Evolutionary conservation across 1,284 basidiomycete species (phyloP).

Genomic region (Boletus subluridellus): DNA sequence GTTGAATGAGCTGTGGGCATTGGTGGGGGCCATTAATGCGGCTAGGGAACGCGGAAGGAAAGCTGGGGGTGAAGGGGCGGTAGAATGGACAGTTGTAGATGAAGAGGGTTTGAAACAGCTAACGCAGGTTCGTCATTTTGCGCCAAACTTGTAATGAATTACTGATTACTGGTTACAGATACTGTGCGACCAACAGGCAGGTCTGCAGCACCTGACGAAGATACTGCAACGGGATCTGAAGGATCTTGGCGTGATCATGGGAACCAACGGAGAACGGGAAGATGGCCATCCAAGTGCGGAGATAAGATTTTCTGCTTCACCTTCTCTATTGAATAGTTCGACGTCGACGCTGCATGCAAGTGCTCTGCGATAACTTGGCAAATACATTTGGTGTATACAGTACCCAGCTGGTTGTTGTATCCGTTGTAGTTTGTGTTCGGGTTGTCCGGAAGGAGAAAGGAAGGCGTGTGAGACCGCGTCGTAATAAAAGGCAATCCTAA

Average conservation of each 20-base stretch:
- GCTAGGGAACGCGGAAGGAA: conserved; percentile 52
- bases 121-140: conserved; percentile 53
- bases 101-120: conserved; percentile 77
- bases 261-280: conserved; percentile 40
- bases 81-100: conserved; percentile 82
- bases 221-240: conserved; percentile 65
- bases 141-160: not conserved
- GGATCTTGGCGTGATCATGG: conserved; percentile 71
- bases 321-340: conserved; percentile 27
- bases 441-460: conserved; percentile 11
- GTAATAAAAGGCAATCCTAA: conserved; percentile 13
- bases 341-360: conserved; percentile 39
- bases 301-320: conserved; percentile 23
- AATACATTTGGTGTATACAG: conserved; percentile 7
- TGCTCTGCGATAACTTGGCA: conserved; percentile 28
- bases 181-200: conserved; percentile 74
- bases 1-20: conserved; percentile 82
- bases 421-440: not conserved
- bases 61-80: conserved; percentile 37
- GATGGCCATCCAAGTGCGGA: conserved; percentile 31
- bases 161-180: conserved; percentile 47
- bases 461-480: conserved; percentile 25
- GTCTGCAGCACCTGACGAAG: conserved; percentile 74
- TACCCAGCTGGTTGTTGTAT: conserved; percentile 6
- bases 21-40: conserved; percentile 74